Conservation (phyloP, 495 filamentous ascomycete species). For the Aspergillus coremiiformis region DNA sequence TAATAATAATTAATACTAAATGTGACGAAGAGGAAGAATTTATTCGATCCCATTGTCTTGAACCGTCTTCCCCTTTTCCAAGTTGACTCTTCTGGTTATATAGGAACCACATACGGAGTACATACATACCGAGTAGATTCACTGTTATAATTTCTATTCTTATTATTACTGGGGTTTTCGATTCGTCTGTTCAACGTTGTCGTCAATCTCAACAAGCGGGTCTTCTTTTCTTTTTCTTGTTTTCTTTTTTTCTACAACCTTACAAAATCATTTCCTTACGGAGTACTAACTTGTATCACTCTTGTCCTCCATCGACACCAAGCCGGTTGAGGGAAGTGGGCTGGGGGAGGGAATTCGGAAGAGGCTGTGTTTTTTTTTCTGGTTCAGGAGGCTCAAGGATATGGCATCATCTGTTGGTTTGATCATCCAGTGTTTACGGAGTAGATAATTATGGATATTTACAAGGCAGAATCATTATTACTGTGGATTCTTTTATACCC, state of each 20-base stretch:
- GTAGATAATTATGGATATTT: not conserved
- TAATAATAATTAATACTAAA: not conserved
- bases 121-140: not conserved
- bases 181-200: not conserved
- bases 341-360: not conserved
- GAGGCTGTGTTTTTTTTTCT: slow-evolving; percentile 1
- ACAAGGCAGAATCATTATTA: not conserved
- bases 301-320: slow-evolving; percentile 1
- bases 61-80: too few species aligned
- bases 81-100: too few species aligned
- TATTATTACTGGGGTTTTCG: not conserved
- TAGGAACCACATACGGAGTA: too few species aligned
- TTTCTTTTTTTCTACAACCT: not conserved
- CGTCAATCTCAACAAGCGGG: not conserved
- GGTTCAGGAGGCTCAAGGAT: not conserved
- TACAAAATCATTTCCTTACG: not conserved
- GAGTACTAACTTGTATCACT: not conserved
- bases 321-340: not conserved
- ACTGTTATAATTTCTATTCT: not conserved
- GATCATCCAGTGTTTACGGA: too few species aligned
- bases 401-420: slow-evolving; percentile 3
- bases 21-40: too few species aligned
- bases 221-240: not conserved
- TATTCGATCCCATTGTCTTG: too few species aligned
- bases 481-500: not conserved